Evolutionary conservation across 1,284 basidiomycete species (phyloP).

Genomic region (Earliella scabrosa): DNA sequence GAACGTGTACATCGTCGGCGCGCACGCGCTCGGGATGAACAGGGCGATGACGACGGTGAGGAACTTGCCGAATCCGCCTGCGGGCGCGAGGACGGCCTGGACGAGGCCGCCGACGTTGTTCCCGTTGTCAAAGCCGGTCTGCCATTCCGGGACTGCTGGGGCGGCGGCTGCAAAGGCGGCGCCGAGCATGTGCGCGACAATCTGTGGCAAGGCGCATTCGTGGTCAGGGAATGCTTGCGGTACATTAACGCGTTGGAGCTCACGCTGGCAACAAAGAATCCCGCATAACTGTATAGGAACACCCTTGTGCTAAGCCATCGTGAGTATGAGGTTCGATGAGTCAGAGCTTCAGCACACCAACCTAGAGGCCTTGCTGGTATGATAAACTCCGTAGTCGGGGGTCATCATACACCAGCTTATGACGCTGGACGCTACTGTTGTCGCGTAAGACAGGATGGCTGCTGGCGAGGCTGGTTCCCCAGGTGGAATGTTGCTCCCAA

Average conservation of each 20-base stretch:
- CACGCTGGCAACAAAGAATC: slow-evolving; percentile 63
- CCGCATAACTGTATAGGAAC: slow-evolving; percentile 69
- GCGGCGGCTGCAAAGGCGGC: slow-evolving; percentile 67
- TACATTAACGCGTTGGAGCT: slow-evolving; percentile 23
- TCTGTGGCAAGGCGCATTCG: slow-evolving; percentile 36
- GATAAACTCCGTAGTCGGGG: slow-evolving; percentile 65
- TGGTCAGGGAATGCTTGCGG: not conserved
- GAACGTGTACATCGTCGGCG: slow-evolving; percentile 81
- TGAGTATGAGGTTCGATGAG: too few relatives aligned
- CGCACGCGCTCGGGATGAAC: slow-evolving; percentile 58
- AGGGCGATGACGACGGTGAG: slow-evolving; percentile 62
- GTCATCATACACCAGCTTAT: slow-evolving; percentile 63
- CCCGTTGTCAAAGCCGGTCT: slow-evolving; percentile 55
- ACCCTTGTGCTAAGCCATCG: slow-evolving; percentile 44
- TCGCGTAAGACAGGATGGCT: slow-evolving; percentile 25
- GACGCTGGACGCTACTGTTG: slow-evolving; percentile 47
- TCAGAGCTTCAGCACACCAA: slow-evolving; percentile 27
- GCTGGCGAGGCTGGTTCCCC: slow-evolving; percentile 30
- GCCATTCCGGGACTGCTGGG: slow-evolving; percentile 62
- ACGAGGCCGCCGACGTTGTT: slow-evolving; percentile 59
- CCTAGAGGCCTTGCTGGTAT: slow-evolving; percentile 52
- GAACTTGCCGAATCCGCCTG: slow-evolving; percentile 61
- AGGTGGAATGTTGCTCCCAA: slow-evolving; percentile 37
- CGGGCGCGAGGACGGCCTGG: slow-evolving; percentile 45
- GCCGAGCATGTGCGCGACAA: slow-evolving; percentile 66